Evolutionary conservation across 768 basidiomycete genomes (phyloP), one percentile per base, ranked within the genome.

Genomic region (Clathrus columnatus): DNA sequence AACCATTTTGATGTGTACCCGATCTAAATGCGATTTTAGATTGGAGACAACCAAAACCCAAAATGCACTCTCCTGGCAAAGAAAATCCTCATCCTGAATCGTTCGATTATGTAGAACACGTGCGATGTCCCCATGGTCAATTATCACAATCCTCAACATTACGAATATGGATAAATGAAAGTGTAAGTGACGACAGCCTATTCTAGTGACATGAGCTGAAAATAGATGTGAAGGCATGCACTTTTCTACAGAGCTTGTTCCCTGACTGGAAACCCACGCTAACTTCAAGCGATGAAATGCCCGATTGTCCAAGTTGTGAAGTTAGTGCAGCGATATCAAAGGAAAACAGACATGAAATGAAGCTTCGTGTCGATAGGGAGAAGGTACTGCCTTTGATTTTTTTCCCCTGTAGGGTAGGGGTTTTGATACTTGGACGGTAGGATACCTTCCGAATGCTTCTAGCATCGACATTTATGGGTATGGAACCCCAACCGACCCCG

Each of bases 321-420:
- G 74, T 75, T 1, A 65, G 73, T 10, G 69, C 78, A 18, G 75
- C 80, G 48, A 73, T 71, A 29, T 81, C 78, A 6, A 79, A 75
- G 62, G 82, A 81, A 62, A 82, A 81, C 57, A 85, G 78, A 61
- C 77, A 75, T 41, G 83, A 80, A 59, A 59, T 76, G 42, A 81
- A 84, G 41, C 82, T 75, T 65, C 77, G 73, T 54, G 85, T 84
- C 23, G 89, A 89, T 64, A 81, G 85, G 18, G 89, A 91, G 69
- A 90, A 87, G 81, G 89, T 84, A 52, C 26, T 54, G 48, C 47
- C 21, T 18, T 53, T 26, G 30, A 6, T 53, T 5, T 20, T n/a
- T n/a, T n/a, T n/a, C n/a, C n/a, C n/a, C n/a, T n/a, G n/a, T n/a
- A n/a, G n/a, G n/a, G n/a, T n/a, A n/a, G n/a, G n/a, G n/a, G n/a